Evolutionary conservation across 2,329 filamentous ascomycete species (phyloP), one percentile per base, ranked within the genome.

Genomic region (Colletotrichum sp.): DNA sequence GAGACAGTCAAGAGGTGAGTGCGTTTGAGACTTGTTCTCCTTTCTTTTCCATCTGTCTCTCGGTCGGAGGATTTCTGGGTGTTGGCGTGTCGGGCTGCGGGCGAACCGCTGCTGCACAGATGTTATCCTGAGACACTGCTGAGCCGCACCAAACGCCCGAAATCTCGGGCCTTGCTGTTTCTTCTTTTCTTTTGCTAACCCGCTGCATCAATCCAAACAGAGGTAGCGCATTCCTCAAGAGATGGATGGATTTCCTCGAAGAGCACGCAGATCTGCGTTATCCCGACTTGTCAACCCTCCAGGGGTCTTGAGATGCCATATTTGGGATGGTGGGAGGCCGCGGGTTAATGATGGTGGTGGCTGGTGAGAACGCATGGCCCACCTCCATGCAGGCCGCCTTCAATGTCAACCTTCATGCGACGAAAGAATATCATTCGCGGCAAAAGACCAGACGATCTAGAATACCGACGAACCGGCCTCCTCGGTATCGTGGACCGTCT

Each of bases 221-320:
- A 85, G 96, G 96, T 28, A 96, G 94, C 84, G 89, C 89, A 74
- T 98, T 98, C 82, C 89, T 98, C 77, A 96, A 95, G 84, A 90
- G 90, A 77, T 98, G 96, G 97, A 98, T 98, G 95, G 91, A 90
- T 12, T 96, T 94, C 83, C 88, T 98, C 34, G 96, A 98, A 84
- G 95, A 98, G 78, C 88, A 98, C 80, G 94, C 96, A 9, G 96
- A 98, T 86, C 86, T 98, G 79, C 90, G 97, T 82, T 98, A 98
- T 85, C 95, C 96, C 5, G 94, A 97, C 82, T 82, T 92, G 52
- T 83, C 87, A 8, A 83, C 83, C 15, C 77, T 90, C 36, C 76
- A 77, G 55, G 74, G 69, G 52, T 68, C 69, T n/a, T 77, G 66
- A 77, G 44, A 60, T 55, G 32, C 60, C 48, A 15, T 52, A 28